A percentile compares a stretch with the other conserved stretches of the same genome.
phyloP scores from a whole-genome alignment of 1,139 yeast species.

The Tardiomyces blankii region DNA sequence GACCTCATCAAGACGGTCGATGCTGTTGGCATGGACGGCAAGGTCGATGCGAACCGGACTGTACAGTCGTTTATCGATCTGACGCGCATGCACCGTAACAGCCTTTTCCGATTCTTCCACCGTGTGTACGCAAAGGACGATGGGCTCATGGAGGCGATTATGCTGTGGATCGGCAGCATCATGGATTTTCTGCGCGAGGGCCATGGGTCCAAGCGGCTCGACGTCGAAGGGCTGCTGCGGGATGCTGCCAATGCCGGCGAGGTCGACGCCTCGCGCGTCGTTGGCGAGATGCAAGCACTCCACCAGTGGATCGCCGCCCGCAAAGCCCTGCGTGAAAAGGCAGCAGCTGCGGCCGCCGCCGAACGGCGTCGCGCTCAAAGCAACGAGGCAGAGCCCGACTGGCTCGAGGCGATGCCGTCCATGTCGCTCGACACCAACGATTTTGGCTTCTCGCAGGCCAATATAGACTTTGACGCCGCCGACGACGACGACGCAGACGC shows the following conservation, averaged over 20 bases:
- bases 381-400: conserved; percentile 2
- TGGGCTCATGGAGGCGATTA: conserved; percentile 59
- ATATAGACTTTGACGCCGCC: conserved; percentile 19
- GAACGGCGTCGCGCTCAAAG: conserved; percentile 23
- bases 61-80: conserved; percentile 57
- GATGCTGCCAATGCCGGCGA: conserved; percentile 26
- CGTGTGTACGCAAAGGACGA: conserved; percentile 66
- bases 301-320: conserved; percentile 35
- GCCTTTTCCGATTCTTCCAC: conserved; percentile 65
- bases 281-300: conserved; percentile 34
- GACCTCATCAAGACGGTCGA: conserved; percentile 51
- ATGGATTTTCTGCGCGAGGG: conserved; percentile 52
- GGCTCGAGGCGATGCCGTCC: conserved; percentile 25
- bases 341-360: conserved; percentile 17
- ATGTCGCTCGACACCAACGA: conserved; percentile 36
- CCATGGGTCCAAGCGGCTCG: conserved; percentile 22
- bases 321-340: conserved; percentile 13
- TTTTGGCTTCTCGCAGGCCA: conserved; percentile 44
- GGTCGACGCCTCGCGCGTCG: conserved; percentile 33
- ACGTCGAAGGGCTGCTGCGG: conserved; percentile 21
- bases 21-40: conserved; percentile 33
- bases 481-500: conserved; percentile 26
- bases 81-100: conserved; percentile 57
- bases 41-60: conserved; percentile 36
- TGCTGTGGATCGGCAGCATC: conserved; percentile 58